Evolutionary conservation across 2,329 filamentous ascomycete species (phyloP).

Genomic region (Calonectria ilicicola): DNA sequence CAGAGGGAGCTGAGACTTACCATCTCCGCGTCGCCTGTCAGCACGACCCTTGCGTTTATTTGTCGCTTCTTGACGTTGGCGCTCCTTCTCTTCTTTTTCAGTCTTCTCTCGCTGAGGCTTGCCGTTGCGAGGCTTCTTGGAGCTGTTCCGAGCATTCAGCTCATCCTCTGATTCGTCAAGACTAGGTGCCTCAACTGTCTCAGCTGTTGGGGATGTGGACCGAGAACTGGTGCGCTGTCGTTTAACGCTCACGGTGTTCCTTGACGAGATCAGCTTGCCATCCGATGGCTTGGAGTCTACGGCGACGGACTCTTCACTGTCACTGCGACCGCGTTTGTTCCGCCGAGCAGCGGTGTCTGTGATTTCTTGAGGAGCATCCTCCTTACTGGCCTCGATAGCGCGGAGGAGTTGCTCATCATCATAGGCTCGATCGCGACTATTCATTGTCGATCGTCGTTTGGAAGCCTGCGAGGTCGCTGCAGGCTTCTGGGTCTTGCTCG

Average conservation of each 20-base stretch:
- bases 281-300: conserved; percentile 30
- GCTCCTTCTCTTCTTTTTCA: conserved; percentile 80
- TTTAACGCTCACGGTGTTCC: conserved; percentile 79
- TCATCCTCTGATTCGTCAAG: conserved; percentile 81
- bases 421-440: conserved; percentile 93
- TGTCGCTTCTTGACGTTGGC: conserved; percentile 78
- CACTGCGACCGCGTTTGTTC: conserved; percentile 86
- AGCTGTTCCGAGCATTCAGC: conserved; percentile 59
- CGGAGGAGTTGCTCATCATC: conserved; percentile 91
- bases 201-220: conserved; percentile 69
- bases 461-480: conserved; percentile 63
- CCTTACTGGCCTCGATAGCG: conserved; percentile 95
- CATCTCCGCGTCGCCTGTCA: conserved; percentile 84
- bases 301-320: conserved; percentile 88
- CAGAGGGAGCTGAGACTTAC: conserved; percentile 59
- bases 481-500: conserved; percentile 67
- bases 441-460: conserved; percentile 96
- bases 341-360: conserved; percentile 70
- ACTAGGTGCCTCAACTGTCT: conserved; percentile 61
- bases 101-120: conserved; percentile 73
- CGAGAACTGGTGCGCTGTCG: conserved; percentile 86
- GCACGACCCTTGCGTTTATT: conserved; percentile 85
- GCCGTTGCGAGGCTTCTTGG: conserved; percentile 71
- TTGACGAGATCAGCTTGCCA: conserved; percentile 52
- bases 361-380: conserved; percentile 70